Evolutionary conservation across 2,329 filamentous ascomycete genomes (phyloP).

Genomic region (Thermochaetoides dissita): DNA sequence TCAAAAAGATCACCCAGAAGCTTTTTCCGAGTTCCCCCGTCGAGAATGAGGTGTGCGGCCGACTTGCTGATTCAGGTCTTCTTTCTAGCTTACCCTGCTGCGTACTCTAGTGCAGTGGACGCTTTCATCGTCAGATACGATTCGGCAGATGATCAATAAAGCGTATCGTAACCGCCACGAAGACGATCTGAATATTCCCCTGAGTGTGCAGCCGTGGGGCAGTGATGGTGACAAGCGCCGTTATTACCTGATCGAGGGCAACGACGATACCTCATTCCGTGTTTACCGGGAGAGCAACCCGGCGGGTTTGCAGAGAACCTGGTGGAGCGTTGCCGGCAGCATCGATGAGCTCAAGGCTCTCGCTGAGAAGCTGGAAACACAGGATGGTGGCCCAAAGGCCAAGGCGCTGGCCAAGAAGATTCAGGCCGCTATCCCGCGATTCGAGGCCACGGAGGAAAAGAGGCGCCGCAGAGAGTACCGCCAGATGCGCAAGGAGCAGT

Average conservation of each 20-base stretch:
- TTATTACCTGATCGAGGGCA: conserved; percentile 86
- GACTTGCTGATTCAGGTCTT: not conserved
- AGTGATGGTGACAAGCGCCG: conserved; percentile 74
- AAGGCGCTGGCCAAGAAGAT: conserved; percentile 68
- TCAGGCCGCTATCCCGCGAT: conserved; percentile 64
- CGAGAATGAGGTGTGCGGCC: no score
- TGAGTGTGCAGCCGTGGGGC: conserved; percentile 70
- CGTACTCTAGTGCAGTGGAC: conserved; percentile 79
- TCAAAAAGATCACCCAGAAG: no score
- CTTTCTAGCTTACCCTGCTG: conserved; percentile 59
- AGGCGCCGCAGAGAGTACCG: conserved; percentile 87
- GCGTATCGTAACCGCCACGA: conserved; percentile 85
- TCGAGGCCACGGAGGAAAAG: conserved; percentile 94
- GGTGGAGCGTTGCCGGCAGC: conserved; percentile 83
- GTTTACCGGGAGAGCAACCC: conserved; percentile 90
- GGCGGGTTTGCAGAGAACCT: conserved; percentile 58
- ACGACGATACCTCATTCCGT: conserved; percentile 86
- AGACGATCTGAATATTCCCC: conserved; percentile 64
- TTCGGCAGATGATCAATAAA: conserved; percentile 70
- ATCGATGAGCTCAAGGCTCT: conserved; percentile 74
- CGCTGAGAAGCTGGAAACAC: conserved; percentile 59
- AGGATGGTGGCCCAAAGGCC: conserved; percentile 70
- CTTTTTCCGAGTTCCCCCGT: no score
- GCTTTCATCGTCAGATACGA: conserved; percentile 69
- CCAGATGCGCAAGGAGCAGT: conserved; percentile 69